A percentile compares a stretch with the other conserved stretches of the same genome.
Evolutionary conservation across 116 monocot genomes (phyloP).

Genomic region (Iris pallida): DNA sequence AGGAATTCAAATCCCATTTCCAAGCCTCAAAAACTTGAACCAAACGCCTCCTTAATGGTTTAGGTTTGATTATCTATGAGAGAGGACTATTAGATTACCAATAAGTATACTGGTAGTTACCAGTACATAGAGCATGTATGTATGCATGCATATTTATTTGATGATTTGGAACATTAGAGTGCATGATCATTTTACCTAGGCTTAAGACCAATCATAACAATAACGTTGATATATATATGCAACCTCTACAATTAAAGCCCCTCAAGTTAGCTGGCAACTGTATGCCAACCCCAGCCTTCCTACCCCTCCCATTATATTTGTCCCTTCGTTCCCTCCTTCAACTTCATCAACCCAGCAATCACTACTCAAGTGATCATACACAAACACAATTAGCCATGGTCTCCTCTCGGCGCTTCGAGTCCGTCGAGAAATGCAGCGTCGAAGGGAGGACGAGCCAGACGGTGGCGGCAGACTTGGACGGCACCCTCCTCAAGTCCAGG

Average conservation of each 20-base stretch:
- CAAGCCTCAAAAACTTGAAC: too few species aligned
- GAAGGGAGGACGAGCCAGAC: constrained; percentile 53
- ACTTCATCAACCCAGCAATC: neutral
- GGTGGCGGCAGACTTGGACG: constrained; percentile 80
- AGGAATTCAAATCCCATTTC: too few species aligned
- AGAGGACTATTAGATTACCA: too few species aligned
- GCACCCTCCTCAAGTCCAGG: constrained; percentile 75
- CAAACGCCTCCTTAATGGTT: too few species aligned
- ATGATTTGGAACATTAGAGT: too few species aligned
- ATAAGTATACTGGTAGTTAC: too few species aligned
- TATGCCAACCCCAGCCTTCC: constrained; percentile 7
- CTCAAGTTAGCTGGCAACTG: constrained; percentile 13
- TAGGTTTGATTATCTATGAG: too few species aligned
- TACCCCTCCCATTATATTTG: neutral
- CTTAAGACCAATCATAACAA: too few species aligned
- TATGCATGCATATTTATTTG: too few species aligned
- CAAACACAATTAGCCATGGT: neutral
- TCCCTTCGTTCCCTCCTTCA: neutral
- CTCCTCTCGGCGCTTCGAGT: neutral
- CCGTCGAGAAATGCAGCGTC: constrained; percentile 56
- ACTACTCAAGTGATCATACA: neutral
- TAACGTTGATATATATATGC: too few species aligned
- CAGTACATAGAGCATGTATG: too few species aligned
- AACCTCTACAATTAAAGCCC: constrained; percentile 9
- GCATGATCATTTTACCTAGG: too few species aligned